Evolutionary conservation across 768 basidiomycete species (phyloP).

Genomic region (Serendipita indica): DNA sequence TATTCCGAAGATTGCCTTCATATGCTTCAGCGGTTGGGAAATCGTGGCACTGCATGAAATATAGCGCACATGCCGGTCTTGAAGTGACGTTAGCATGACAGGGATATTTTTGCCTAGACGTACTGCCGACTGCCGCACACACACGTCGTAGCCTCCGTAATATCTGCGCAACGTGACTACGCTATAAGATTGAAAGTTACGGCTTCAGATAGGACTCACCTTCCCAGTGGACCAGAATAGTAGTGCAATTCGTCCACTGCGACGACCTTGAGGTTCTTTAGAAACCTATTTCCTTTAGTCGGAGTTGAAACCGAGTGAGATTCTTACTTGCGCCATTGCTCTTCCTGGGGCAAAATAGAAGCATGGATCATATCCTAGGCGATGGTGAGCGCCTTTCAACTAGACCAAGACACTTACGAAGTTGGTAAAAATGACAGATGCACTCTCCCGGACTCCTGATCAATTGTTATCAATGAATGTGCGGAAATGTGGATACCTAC

Average conservation of each 20-base stretch:
- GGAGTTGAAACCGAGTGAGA: background rate
- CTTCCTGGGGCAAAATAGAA: constrained; percentile 72
- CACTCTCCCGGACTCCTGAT: constrained; percentile 51
- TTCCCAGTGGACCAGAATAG: constrained; percentile 67
- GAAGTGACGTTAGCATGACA: background rate
- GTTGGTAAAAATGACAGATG: constrained; percentile 78
- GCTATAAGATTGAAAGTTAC: background rate
- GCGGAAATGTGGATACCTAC: constrained; percentile 22
- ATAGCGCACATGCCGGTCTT: constrained; percentile 45
- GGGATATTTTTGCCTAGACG: constrained; percentile 19
- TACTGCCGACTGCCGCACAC: constrained; percentile 64
- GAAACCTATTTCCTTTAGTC: constrained; percentile 34
- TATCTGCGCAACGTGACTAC: constrained; percentile 67
- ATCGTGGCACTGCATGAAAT: constrained; percentile 86
- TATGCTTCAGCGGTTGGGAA: constrained; percentile 54
- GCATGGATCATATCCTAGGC: constrained; percentile 70
- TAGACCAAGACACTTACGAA: constrained; percentile 42
- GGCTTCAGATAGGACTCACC: constrained; percentile 27
- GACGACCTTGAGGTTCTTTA: constrained; percentile 62
- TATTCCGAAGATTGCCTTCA: constrained; percentile 62
- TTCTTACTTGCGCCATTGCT: constrained; percentile 56
- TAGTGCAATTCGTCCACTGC: constrained; percentile 82
- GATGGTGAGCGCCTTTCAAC: background rate
- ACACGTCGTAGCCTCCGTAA: constrained; percentile 61
- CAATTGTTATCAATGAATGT: background rate